Conservation (phyloP, 2,329 filamentous ascomycete genomes). For the Fusarium pseudonygamai region DNA sequence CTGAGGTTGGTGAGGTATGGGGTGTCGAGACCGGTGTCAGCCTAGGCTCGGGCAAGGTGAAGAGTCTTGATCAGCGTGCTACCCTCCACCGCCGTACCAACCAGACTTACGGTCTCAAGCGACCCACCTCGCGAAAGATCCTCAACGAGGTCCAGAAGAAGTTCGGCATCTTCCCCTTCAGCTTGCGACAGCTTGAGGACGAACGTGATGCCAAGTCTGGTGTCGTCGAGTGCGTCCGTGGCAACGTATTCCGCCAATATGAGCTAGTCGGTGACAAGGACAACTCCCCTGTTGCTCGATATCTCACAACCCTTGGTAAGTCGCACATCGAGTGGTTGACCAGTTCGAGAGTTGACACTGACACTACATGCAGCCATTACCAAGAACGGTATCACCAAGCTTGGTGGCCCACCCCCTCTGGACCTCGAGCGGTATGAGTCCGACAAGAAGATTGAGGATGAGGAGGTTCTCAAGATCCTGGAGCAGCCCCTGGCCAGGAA, state of each 20-base stretch:
- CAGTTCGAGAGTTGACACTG: slow-evolving; percentile 1
- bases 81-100: slow-evolving; percentile 94
- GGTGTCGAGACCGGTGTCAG: slow-evolving; percentile 96
- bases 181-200: slow-evolving; percentile 93
- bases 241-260: slow-evolving; percentile 93
- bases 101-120: slow-evolving; percentile 92
- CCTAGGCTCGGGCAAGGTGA: slow-evolving; percentile 92
- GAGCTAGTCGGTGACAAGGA: slow-evolving; percentile 97
- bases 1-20: slow-evolving; percentile 94
- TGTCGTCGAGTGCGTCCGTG: slow-evolving; percentile 94
- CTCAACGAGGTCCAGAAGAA: slow-evolving; percentile 96
- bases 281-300: slow-evolving; percentile 80
- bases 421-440: slow-evolving; percentile 88
- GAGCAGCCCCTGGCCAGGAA: slow-evolving; percentile 87
- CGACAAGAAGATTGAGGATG: slow-evolving; percentile 97
- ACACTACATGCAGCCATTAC: slow-evolving; percentile 75
- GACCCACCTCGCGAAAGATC: slow-evolving; percentile 90
- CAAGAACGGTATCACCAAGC: slow-evolving; percentile 93
- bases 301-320: slow-evolving; percentile 93
- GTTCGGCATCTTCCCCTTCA: slow-evolving; percentile 98
- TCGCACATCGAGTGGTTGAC: slow-evolving; percentile 36
- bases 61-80: slow-evolving; percentile 85
- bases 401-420: slow-evolving; percentile 78
- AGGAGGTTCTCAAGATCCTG: slow-evolving; percentile 94
- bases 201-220: slow-evolving; percentile 96